These are phyloP conservation scores for Paxillus ammoniavirescens DNA, from an alignment of 768 basidiomycete species.

Conservation along the genomic window DNA sequence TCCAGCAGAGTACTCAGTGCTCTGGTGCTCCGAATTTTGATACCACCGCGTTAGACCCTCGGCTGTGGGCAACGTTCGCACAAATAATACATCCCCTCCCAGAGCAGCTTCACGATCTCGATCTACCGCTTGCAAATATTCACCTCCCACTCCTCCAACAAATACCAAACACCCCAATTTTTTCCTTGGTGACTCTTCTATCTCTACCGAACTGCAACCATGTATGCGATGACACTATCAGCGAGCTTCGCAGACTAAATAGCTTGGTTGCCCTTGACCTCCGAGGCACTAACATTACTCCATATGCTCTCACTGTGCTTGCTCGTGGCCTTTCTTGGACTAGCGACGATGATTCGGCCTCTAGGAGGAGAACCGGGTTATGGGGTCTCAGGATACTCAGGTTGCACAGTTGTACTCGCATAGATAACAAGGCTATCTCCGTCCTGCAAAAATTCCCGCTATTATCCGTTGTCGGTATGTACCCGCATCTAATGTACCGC, in stretches of 20 bases:
- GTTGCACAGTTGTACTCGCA: conserved; percentile 50
- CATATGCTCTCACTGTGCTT: conserved; percentile 53
- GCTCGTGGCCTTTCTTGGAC: conserved; percentile 44
- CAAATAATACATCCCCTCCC: conserved; percentile 63
- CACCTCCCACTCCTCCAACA: conserved; percentile 56
- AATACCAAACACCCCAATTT: conserved; percentile 52
- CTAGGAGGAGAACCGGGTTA: conserved; percentile 37
- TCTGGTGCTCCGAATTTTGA: conserved; percentile 1
- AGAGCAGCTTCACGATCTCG: conserved; percentile 25
- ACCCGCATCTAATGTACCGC: neutral
- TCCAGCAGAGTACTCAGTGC: conserved; percentile 10
- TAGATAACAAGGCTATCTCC: conserved; percentile 44
- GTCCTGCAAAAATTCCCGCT: conserved; percentile 51
- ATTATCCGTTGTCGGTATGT: conserved; percentile 60
- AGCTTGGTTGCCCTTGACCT: conserved; percentile 64
- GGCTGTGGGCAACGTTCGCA: conserved; percentile 59
- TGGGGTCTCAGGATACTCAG: conserved; percentile 60
- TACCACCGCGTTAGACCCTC: conserved; percentile 44
- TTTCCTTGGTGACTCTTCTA: conserved; percentile 64
- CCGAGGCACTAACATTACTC: conserved; percentile 49
- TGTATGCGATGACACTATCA: conserved; percentile 59
- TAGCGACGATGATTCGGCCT: conserved; percentile 18
- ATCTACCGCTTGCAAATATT: conserved; percentile 52
- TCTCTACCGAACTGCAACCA: conserved; percentile 53
- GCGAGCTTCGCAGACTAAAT: conserved; percentile 49